Percentiles rank a stretch among this genome's conserved stretches.
phyloP scores from a whole-genome alignment of 257 asterid genomes.

The Schizonepeta tenuifolia region DNA sequence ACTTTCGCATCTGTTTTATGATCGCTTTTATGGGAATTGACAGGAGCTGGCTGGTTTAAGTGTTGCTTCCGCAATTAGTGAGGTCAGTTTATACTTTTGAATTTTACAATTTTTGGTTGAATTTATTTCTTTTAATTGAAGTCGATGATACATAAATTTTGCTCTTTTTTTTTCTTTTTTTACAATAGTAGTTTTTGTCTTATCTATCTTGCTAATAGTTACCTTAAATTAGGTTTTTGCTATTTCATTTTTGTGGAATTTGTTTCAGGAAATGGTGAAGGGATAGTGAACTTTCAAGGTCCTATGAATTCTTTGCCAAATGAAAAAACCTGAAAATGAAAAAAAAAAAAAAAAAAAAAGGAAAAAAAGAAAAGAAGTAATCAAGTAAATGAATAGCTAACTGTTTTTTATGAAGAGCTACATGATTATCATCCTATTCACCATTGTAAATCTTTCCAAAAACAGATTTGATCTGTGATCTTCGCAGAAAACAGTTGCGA shows the following conservation, averaged over 20 bases:
- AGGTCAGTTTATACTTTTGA: conserved; percentile 48
- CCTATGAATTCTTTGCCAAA: neutral
- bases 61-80: conserved; percentile 74
- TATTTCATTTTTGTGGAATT: conserved; percentile 11
- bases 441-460: neutral
- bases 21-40: neutral
- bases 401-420: neutral
- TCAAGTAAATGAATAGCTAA: conserved; percentile 5
- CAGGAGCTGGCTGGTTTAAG: conserved; percentile 91
- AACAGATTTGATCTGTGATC: neutral
- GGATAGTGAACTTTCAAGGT: conserved; percentile 1
- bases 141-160: neutral
- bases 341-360: neutral
- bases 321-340: neutral
- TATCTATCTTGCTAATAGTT: neutral
- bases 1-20: neutral
- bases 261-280: neutral
- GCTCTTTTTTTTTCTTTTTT: no score
- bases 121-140: neutral
- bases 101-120: no score
- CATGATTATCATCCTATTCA: neutral
- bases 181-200: neutral
- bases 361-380: no score
- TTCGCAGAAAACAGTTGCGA: neutral
- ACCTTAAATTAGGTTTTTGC: no score